Conservation (phyloP, 2,329 filamentous ascomycete species). For the Alternaria infectoria region DNA sequence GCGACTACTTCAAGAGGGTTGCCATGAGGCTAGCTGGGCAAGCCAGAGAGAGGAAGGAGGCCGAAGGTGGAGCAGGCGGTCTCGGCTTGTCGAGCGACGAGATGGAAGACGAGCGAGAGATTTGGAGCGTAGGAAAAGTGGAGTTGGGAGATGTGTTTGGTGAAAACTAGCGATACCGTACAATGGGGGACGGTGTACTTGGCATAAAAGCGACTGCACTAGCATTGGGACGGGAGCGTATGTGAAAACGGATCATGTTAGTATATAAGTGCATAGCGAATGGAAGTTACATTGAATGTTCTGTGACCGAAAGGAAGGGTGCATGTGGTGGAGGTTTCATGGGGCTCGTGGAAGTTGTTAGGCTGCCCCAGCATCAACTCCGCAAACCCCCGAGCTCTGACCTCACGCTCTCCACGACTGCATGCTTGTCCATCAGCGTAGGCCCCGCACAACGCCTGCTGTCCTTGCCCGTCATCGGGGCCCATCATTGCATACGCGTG, state of each 20-base stretch:
- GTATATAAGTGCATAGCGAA: conserved; percentile 12
- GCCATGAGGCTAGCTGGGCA: conserved; percentile 84
- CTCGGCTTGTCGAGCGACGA: conserved; percentile 89
- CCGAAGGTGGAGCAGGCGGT: conserved; percentile 86
- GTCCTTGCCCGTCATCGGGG: conserved; percentile 16
- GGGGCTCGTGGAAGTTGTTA: neutral
- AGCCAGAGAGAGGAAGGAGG: conserved; percentile 85
- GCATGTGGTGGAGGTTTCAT: neutral
- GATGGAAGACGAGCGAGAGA: conserved; percentile 89
- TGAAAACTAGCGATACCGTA: conserved; percentile 9
- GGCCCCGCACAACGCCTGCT: conserved; percentile 20
- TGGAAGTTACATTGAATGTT: neutral
- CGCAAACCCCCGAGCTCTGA: conserved; percentile 33
- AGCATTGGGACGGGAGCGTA: conserved; percentile 2
- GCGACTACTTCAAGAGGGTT: conserved; percentile 96
- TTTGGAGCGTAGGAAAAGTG: conserved; percentile 93
- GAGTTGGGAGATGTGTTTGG: conserved; percentile 70
- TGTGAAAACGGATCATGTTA: neutral
- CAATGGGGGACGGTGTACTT: neutral
- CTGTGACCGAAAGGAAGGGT: neutral
- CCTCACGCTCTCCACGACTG: conserved; percentile 27
- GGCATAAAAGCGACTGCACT: conserved; percentile 7
- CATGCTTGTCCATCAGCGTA: conserved; percentile 28
- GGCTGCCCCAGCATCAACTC: conserved; percentile 16
- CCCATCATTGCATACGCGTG: conserved; percentile 13